Evolutionary conservation across 2,329 filamentous ascomycete species (phyloP), one percentile per base, ranked within the genome.

Genomic region (Beauveria sp.): DNA sequence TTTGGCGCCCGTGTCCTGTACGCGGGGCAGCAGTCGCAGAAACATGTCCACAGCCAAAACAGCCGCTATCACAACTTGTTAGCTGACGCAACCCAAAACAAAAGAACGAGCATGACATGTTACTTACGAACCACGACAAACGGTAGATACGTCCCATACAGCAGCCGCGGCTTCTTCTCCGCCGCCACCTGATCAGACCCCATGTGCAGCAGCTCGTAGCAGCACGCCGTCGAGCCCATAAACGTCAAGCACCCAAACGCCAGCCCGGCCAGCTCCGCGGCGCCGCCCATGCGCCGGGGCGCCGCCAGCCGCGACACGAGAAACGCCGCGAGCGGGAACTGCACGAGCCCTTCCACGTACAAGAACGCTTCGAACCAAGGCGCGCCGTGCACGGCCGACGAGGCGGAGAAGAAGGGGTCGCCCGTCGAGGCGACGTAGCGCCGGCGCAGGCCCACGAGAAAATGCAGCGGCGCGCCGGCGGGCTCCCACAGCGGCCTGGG

Each of bases 21-120:
- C 70, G 9, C 83, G 78, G 7, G 66, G 71, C 9, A 82, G 67
- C 1, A 86, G 71, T n/a, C 83, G 76, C 42, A 68, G 55, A 55
- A 79, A 83, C 83, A 86, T 85, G 65, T 86, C 83, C 24, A 77
- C 66, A 10, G 77, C 80, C 70, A 85, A 74, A 1, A 83, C 14
- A 0, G 75, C 65, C 16, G 83, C 83, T 85, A 53, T 4, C n/a
- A 22, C 18, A 45, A 2, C 3, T n/a, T 1, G 16, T 51, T 22
- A 51, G 45, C 20, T 20, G 3, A 43, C 40, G 8, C 14, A 12
- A 40, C 10, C 14, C 6, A 10, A 14, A 53, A 16, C 20, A 52
- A 31, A 50, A 40, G 22, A 24, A 24, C 1, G 4, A 8, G 40
- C 7, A 28, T 7, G 26, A 28, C 1, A 28, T 1, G 5, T 6